Evolutionary conservation across 2,329 filamentous ascomycete species (phyloP).

Genomic region (Xylaria sp.): DNA sequence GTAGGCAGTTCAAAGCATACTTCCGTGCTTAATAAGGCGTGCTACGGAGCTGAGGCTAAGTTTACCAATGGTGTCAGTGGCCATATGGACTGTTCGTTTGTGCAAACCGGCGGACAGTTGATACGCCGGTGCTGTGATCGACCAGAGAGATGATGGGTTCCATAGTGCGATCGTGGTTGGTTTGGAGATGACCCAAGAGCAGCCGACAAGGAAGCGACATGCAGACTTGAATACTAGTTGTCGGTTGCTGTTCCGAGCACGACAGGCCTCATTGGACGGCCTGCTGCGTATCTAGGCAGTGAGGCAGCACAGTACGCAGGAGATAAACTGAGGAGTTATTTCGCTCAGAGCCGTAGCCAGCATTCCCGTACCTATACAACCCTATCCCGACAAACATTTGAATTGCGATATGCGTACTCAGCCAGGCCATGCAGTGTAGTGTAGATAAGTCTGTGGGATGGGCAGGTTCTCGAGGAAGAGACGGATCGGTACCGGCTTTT

Average conservation of each 20-base stretch:
- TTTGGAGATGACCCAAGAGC: background rate
- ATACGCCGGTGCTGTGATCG: background rate
- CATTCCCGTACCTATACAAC: background rate
- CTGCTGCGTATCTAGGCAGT: background rate
- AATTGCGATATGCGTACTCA: too few species aligned
- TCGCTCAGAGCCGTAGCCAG: too few species aligned
- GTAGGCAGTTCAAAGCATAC: background rate
- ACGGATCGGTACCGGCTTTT: constrained; percentile 12
- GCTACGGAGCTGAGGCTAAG: background rate
- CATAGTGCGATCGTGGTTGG: background rate
- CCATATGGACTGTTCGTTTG: background rate
- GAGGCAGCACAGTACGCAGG: background rate
- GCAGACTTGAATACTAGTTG: background rate
- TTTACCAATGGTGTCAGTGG: background rate
- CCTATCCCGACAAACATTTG: too few species aligned
- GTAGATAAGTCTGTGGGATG: background rate
- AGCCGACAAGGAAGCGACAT: background rate
- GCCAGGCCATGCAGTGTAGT: too few species aligned
- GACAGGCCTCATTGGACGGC: background rate
- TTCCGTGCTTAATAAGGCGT: background rate
- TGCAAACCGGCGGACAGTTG: background rate
- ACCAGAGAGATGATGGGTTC: background rate
- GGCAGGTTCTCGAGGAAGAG: background rate
- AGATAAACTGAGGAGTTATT: too few species aligned
- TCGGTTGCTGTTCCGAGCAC: constrained; percentile 6